These are phyloP conservation scores for Papiliotrema terrestris DNA, from an alignment of 1,284 basidiomycete species.

Conservation along the genomic window DNA sequence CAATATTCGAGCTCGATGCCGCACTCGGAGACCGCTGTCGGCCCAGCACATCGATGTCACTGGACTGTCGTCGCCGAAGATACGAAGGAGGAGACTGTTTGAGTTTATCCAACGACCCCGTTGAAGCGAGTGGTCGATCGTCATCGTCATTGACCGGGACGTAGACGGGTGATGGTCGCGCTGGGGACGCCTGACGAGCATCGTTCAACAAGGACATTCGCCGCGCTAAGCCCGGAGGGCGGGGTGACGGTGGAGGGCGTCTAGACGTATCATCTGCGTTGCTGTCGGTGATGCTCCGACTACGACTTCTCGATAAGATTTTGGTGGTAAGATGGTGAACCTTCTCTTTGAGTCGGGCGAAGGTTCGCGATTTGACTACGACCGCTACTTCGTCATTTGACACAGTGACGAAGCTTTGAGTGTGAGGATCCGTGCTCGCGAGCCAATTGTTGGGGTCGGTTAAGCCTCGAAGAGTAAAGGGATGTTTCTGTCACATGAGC, in stretches of 20 bases:
- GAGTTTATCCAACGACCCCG: constrained; percentile 28
- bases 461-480: constrained; percentile 77
- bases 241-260: no score
- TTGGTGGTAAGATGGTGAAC: constrained; percentile 28
- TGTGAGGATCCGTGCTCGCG: constrained; percentile 64
- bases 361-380: constrained; percentile 50
- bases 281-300: constrained; percentile 23
- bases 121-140: constrained; percentile 19
- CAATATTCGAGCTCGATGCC: constrained; percentile 27
- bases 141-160: constrained; percentile 8
- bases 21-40: constrained; percentile 33
- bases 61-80: constrained; percentile 27
- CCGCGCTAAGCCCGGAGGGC: background rate
- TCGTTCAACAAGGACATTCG: background rate
- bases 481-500: constrained; percentile 40
- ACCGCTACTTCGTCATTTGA: constrained; percentile 79
- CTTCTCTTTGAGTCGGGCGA: constrained; percentile 40
- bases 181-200: background rate
- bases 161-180: constrained; percentile 9
- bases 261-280: no score
- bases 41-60: constrained; percentile 27
- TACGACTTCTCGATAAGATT: constrained; percentile 26
- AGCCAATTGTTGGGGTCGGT: constrained; percentile 73
- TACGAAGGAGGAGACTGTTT: constrained; percentile 13
- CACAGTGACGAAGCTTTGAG: constrained; percentile 61